Conservation (phyloP, 768 basidiomycete genomes). For the Amanita jacksonii region DNA sequence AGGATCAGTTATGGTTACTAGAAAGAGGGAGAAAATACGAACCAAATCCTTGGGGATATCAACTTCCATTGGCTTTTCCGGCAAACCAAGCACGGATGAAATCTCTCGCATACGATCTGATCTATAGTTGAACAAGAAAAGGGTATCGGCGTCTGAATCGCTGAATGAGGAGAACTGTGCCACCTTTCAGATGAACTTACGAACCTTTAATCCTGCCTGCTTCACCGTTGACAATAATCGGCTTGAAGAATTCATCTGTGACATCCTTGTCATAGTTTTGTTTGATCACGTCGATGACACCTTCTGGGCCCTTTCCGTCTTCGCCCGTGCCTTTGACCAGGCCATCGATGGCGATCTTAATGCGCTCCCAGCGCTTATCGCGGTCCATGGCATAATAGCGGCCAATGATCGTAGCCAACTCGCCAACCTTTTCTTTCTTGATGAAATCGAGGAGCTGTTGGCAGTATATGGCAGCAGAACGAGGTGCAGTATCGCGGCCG, state of each 20-base stretch:
- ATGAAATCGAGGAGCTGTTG: slow-evolving; percentile 72
- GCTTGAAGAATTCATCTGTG: slow-evolving; percentile 95
- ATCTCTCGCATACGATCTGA: slow-evolving; percentile 96
- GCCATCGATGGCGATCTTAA: slow-evolving; percentile 84
- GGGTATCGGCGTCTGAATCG: slow-evolving; percentile 75
- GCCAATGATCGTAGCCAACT: slow-evolving; percentile 79
- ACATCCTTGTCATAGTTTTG: slow-evolving; percentile 77
- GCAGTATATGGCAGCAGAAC: slow-evolving; percentile 70
- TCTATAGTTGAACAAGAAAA: slow-evolving; percentile 97
- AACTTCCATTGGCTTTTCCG: slow-evolving; percentile 79
- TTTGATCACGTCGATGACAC: slow-evolving; percentile 56
- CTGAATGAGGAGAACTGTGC: not conserved
- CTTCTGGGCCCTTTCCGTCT: slow-evolving; percentile 38
- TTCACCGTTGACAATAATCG: slow-evolving; percentile 78
- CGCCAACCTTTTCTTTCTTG: slow-evolving; percentile 66
- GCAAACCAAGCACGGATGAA: slow-evolving; percentile 66
- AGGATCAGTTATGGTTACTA: not conserved
- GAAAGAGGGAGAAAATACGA: slow-evolving; percentile 18
- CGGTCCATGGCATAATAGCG: slow-evolving; percentile 97
- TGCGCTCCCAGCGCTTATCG: slow-evolving; percentile 92
- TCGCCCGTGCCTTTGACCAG: slow-evolving; percentile 65
- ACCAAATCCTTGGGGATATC: slow-evolving; percentile 75
- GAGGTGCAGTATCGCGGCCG: slow-evolving; percentile 89
- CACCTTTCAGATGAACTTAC: slow-evolving; percentile 10
- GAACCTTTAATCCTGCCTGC: slow-evolving; percentile 74